Evolutionary conservation across 2,329 filamentous ascomycete species (phyloP).

Genomic region (Aspergillus uvarum): DNA sequence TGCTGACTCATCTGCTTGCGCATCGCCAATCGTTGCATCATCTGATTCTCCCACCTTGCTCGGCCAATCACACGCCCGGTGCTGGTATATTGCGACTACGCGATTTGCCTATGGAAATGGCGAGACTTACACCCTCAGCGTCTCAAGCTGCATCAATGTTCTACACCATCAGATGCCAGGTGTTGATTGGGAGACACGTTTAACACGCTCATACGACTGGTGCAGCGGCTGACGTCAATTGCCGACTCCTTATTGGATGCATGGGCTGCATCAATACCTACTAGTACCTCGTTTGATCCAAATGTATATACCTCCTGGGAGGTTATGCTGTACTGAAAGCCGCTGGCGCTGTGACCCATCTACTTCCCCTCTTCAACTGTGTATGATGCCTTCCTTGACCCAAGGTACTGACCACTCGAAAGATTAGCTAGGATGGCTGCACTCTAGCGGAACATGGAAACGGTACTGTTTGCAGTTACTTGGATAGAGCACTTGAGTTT

Average conservation of each 20-base stretch:
- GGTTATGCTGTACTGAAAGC: too few species aligned
- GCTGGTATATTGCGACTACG: background rate
- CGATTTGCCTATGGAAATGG: background rate
- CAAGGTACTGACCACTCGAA: too few species aligned
- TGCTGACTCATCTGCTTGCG: background rate
- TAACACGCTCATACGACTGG: background rate
- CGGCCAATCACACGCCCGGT: conserved; percentile 5
- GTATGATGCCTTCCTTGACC: too few species aligned
- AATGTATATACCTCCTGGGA: too few species aligned
- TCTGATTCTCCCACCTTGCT: background rate
- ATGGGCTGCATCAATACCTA: background rate
- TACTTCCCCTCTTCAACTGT: too few species aligned
- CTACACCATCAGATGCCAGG: too few species aligned
- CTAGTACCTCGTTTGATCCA: background rate
- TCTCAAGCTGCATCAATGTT: background rate
- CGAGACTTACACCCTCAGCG: background rate
- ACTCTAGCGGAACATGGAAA: too few species aligned
- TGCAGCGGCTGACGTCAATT: background rate
- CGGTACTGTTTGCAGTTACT: too few species aligned
- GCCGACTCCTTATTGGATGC: background rate
- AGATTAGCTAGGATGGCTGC: too few species aligned
- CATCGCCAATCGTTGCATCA: conserved; percentile 7
- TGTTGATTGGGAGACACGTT: background rate
- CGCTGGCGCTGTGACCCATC: too few species aligned
- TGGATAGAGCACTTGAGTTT: too few species aligned